Evolutionary conservation across 257 asterid species (phyloP).

Genomic region (Datura wrightii): DNA sequence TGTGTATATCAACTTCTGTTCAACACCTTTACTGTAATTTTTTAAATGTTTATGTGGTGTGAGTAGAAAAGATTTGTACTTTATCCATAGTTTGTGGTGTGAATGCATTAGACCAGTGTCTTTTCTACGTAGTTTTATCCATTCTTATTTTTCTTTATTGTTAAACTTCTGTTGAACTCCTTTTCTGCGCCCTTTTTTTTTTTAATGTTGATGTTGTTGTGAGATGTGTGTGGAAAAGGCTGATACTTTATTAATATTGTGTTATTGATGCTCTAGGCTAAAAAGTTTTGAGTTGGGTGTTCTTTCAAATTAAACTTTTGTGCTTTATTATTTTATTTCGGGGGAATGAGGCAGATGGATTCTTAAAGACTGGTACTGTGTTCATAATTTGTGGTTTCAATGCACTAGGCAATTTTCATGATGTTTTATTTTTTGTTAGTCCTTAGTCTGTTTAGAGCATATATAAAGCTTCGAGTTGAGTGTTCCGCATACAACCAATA

Average conservation of each 20-base stretch:
- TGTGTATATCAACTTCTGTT: not conserved
- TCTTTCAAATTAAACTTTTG: not conserved
- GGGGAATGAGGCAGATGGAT: not conserved
- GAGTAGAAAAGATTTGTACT: not conserved
- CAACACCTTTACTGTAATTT: not conserved
- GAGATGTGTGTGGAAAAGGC: not conserved
- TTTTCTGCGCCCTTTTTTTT: not conserved
- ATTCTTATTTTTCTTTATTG: not conserved
- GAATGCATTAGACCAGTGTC: slow-evolving; percentile 4
- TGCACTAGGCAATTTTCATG: not conserved
- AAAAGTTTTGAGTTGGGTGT: not conserved
- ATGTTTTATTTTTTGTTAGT: not conserved
- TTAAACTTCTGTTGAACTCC: not conserved
- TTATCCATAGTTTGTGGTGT: not conserved
- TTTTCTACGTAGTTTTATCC: not conserved
- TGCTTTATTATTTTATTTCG: not conserved
- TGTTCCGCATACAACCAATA: not conserved
- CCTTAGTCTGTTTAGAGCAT: not conserved
- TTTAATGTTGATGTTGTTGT: not conserved
- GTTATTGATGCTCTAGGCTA: not conserved
- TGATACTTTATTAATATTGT: not conserved
- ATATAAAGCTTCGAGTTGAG: not conserved
- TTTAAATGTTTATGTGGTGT: not conserved
- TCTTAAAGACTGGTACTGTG: not conserved
- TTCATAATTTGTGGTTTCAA: not conserved